Base-by-base conservation (phyloP, 2,329 filamentous ascomycete species). In the Dactylonectria estremocensis region DNA sequence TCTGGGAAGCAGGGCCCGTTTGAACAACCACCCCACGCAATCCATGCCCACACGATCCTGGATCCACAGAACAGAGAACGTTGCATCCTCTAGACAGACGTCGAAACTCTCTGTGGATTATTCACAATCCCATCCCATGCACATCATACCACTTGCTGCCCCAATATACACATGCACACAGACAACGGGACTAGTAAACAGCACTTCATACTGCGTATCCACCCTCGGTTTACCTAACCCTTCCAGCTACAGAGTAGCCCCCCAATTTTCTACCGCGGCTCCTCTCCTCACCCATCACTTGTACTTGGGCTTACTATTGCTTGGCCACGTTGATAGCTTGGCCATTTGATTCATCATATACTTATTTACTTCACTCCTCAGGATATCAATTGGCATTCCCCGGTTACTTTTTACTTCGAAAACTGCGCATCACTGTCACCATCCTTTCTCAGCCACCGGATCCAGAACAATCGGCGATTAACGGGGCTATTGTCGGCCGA, bases 1-100 rank as follows among this genome's bases (percentile, higher is more conserved):
- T 57, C 48, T 50, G 20, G 56, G 63, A 61, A 66, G 43, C 63
- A 55, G 37, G 52, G 24, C 33, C 63, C 56, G 63, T 45, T 66
- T 55, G 33, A 56, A 56, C 50, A 43, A 50, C 52, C 62, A 46
- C 40, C 63, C 35, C n/a, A 33, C 46, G 43, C 22, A 37, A 43
- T 43, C 55, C 48, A 55, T 37, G 53, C 22, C 46, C 54, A 58
- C 61, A 37, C 46, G 61, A 59, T 50, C 48, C 24, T 31, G 55
- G 45, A 60, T 55, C 62, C 62, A 65, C 62, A 61, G 40, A 33
- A 24, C 62, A 65, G 62, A 54, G 45, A 60, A 65, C 55, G 62
- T 65, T 65, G 62, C 62, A 65, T 65, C 62, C 55, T 43, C 49
- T 28, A 52, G 54, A 48, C 52, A 52, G 54, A 48, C 52, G 22